Conservation (phyloP, 768 basidiomycete species). For the Psilocybe sp. region DNA sequence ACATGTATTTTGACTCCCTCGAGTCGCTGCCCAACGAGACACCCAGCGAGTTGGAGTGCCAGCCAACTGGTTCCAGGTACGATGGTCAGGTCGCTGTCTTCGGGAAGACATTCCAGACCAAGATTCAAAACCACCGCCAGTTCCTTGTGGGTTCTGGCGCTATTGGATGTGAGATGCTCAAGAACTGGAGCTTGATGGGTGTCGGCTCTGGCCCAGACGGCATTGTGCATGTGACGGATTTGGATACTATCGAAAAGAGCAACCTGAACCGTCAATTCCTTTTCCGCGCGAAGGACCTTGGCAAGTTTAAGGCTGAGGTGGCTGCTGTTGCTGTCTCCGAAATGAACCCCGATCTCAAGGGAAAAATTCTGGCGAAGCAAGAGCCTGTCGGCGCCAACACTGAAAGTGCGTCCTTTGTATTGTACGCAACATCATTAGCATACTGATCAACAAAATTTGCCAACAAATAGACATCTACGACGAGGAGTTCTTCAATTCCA, state of each 20-base stretch:
- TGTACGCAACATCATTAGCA: neutral
- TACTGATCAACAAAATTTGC: conserved; percentile 48
- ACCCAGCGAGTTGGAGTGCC: conserved; percentile 81
- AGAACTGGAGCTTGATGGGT: conserved; percentile 99
- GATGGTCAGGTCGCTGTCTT: conserved; percentile 97
- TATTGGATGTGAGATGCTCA: conserved; percentile 99
- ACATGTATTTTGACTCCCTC: conserved; percentile 95
- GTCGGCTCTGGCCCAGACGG: conserved; percentile 78
- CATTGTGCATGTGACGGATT: conserved; percentile 87
- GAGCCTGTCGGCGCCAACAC: conserved; percentile 91
- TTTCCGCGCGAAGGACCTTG: conserved; percentile 93
- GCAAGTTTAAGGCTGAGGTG: conserved; percentile 95
- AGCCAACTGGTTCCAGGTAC: conserved; percentile 80
- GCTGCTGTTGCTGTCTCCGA: conserved; percentile 88
- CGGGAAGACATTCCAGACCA: conserved; percentile 88
- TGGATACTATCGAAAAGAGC: conserved; percentile 99
- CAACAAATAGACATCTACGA: conserved; percentile 70
- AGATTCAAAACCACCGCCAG: conserved; percentile 84
- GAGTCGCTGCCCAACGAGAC: conserved; percentile 81
- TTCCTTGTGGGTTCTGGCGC: conserved; percentile 99
- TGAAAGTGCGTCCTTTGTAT: conserved; percentile 63
- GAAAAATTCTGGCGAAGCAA: conserved; percentile 85
- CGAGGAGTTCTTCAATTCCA: conserved; percentile 79
- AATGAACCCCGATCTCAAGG: conserved; percentile 91
- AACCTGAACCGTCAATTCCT: conserved; percentile 98